Base-by-base conservation (phyloP, 495 filamentous ascomycete genomes). In the Xylaria grammica region DNA sequence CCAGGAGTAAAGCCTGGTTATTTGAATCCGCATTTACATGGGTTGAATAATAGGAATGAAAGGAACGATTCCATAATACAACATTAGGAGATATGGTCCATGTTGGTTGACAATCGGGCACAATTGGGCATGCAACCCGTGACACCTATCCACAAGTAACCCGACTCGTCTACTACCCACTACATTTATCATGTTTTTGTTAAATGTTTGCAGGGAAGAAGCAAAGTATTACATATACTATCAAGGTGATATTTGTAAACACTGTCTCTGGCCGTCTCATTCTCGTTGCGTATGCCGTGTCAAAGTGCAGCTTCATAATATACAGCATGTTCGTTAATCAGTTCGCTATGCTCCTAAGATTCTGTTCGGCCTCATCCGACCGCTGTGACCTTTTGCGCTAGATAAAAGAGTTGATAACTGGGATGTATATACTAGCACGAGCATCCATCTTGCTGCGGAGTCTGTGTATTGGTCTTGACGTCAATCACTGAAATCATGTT, bases 391-490 rank as follows among this genome's bases (percentile, higher is more conserved):
- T 24, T 45, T 19, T 65, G 46, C 63, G 46, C 48, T 42, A 48
- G 40, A 46, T 60, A 10, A 46, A 34, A n/a, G n/a, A 36, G n/a
- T 38, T 36, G 57, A 38, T 19, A 10, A 38, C 11, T 20, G 50
- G 36, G 40, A 49, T 49, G 34, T 29, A 11, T 22, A 48, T 57
- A 52, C 68, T 85, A 97, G 77, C 93, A 97, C 51, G 90, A 84
- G 76, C 93, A 96, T 64, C 91, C 88, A 59, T 96, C 90, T 75
- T 94, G 91, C 70, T 80, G 85, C 63, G 86, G 79, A 49, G 85
- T 84, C 67, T 89, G 84, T 67, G 85, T 86, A 58, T 89, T 93
- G 69, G 94, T 96, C 72, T 94, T 94, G 67, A 97, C 94, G 79
- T 97, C 93, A 72, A 97, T 96, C 92, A 94, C 91, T 94, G 66